These are phyloP conservation scores for Cryphonectria nitschkei DNA, from an alignment of 2,329 filamentous ascomycete genomes.

Conservation along the genomic window DNA sequence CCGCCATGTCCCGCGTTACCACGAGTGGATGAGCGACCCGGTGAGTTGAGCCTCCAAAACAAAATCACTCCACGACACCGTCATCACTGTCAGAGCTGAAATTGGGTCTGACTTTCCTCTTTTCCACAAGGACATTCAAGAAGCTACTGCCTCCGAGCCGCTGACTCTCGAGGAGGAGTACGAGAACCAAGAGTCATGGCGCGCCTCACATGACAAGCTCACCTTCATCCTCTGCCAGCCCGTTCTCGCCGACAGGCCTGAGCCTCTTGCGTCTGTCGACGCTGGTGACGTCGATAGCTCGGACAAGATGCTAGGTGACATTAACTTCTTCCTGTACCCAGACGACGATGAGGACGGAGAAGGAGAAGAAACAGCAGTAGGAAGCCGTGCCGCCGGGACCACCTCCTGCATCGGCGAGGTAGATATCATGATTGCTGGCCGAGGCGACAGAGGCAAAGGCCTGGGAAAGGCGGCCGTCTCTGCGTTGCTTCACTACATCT, in stretches of 20 bases:
- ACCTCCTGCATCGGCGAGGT: constrained; percentile 66
- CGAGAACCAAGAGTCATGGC: constrained; percentile 88
- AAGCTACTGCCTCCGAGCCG: constrained; percentile 85
- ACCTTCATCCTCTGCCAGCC: constrained; percentile 84
- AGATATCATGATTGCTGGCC: constrained; percentile 82
- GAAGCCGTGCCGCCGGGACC: not conserved
- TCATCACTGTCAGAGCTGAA: too few relatives aligned
- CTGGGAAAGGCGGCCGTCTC: constrained; percentile 68
- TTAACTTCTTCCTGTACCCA: constrained; percentile 78
- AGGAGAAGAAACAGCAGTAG: not conserved
- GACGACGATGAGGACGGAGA: constrained; percentile 56
- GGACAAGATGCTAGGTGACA: constrained; percentile 69
- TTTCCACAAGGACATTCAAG: constrained; percentile 66
- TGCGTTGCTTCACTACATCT: constrained; percentile 72
- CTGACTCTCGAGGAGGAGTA: constrained; percentile 82
- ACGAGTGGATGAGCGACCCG: constrained; percentile 89
- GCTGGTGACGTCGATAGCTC: constrained; percentile 57
- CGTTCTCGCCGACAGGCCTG: constrained; percentile 14
- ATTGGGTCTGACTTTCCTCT: not conserved
- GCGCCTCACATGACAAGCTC: constrained; percentile 79
- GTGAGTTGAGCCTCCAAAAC: constrained; percentile 42
- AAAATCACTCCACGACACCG: not conserved
- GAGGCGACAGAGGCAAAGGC: constrained; percentile 61
- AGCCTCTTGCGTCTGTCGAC: constrained; percentile 30
- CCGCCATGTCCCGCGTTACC: constrained; percentile 82